Conservation (phyloP, 441 rosid genomes). For the Eugenia klotzschiana region DNA sequence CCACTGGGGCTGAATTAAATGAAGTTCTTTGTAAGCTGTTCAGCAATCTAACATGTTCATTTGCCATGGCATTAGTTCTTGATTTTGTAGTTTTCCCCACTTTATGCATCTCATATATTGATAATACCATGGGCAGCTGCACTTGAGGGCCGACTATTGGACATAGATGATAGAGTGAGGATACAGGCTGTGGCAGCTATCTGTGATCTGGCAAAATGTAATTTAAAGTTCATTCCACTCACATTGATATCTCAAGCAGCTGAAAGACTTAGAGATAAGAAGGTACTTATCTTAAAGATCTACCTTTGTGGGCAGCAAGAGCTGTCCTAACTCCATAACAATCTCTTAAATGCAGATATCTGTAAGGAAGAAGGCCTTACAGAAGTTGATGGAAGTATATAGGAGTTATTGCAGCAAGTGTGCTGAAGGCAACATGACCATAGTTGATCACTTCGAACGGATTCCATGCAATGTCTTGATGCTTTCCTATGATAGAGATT, state of each 20-base stretch:
- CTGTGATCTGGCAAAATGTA: conserved; percentile 65
- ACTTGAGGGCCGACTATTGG: conserved; percentile 65
- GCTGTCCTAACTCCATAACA: background rate
- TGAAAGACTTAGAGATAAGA: conserved; percentile 94
- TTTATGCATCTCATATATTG: conserved; percentile 3
- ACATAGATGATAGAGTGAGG: conserved; percentile 81
- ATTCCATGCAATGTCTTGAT: conserved; percentile 73
- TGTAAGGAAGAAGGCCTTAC: conserved; percentile 73
- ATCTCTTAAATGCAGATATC: conserved; percentile 32
- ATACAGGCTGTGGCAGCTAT: conserved; percentile 56
- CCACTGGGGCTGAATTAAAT: conserved; percentile 37
- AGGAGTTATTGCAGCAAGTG: conserved; percentile 70
- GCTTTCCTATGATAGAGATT: conserved; percentile 77
- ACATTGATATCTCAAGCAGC: conserved; percentile 45
- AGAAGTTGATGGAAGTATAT: conserved; percentile 69
- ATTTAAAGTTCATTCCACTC: conserved; percentile 36
- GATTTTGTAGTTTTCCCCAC: conserved; percentile 8
- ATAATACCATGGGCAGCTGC: conserved; percentile 39
- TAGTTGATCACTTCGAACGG: conserved; percentile 53
- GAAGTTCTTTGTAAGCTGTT: conserved; percentile 54
- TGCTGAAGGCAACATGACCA: conserved; percentile 47
- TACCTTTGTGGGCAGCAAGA: background rate
- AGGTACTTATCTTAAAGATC: conserved; percentile 27
- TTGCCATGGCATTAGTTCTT: background rate
- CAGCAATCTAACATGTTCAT: background rate